phyloP scores from a whole-genome alignment of 805 yeast genomes.

The Yueomyces sp. region DNA sequence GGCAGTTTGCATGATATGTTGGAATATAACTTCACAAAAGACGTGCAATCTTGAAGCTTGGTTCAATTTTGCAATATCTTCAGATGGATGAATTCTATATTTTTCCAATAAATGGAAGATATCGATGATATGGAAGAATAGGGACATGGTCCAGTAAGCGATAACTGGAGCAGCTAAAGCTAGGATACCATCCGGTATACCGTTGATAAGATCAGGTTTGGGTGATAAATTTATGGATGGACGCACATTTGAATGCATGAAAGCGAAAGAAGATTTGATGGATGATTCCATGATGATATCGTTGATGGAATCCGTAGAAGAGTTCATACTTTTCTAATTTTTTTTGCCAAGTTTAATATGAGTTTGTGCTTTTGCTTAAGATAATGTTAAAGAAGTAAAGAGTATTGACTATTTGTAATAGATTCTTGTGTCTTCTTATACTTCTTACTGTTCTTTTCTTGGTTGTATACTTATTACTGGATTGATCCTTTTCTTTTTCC shows the following conservation, averaged over 20 bases:
- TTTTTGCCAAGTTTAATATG: too few relatives aligned
- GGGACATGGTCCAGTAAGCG: conserved; percentile 73
- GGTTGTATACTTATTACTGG: too few relatives aligned
- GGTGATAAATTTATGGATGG: background rate
- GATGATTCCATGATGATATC: background rate
- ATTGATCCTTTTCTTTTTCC: too few relatives aligned
- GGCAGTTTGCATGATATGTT: conserved; percentile 70
- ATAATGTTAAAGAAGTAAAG: too few relatives aligned
- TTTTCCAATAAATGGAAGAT: conserved; percentile 59
- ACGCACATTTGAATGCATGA: background rate
- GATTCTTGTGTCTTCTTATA: too few relatives aligned
- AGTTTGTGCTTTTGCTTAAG: too few relatives aligned
- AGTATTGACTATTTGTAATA: too few relatives aligned
- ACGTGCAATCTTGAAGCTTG: conserved; percentile 62
- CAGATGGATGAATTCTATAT: conserved; percentile 86
- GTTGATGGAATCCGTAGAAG: background rate
- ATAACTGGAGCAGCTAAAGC: conserved; percentile 66
- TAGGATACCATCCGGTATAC: conserved; percentile 57
- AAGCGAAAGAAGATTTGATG: background rate
- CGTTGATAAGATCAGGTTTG: conserved; percentile 31
- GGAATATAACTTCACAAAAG: conserved; percentile 65
- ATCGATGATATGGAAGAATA: conserved; percentile 65
- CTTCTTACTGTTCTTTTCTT: too few relatives aligned
- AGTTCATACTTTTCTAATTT: too few relatives aligned
- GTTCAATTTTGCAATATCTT: conserved; percentile 66